These are phyloP conservation scores for Neckera pumila DNA, from an alignment of 225 moss, liverwort and hornwort genomes.

Conservation along the genomic window DNA sequence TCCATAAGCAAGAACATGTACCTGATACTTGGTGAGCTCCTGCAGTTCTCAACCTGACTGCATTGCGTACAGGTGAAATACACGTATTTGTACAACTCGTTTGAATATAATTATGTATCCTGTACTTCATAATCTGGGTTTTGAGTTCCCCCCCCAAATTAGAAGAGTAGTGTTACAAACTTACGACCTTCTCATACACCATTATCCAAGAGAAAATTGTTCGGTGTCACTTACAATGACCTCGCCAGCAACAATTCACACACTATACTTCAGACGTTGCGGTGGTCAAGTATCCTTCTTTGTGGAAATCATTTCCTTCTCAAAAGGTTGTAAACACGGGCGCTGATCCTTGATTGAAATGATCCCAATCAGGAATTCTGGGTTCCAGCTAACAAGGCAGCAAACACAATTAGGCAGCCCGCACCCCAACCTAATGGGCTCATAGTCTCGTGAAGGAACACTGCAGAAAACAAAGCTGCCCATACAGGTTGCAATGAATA, in stretches of 20 bases:
- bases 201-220: background rate
- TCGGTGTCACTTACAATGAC: background rate
- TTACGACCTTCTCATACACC: background rate
- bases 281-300: background rate
- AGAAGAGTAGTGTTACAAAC: background rate
- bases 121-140: background rate
- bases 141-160: background rate
- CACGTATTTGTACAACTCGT: background rate
- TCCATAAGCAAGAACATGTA: background rate
- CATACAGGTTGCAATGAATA: constrained; percentile 43
- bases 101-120: background rate
- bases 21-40: background rate
- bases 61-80: no score
- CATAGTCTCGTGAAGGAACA: constrained; percentile 41
- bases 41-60: background rate
- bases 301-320: background rate
- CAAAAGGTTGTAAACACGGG: background rate
- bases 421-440: constrained; percentile 44
- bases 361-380: constrained; percentile 17
- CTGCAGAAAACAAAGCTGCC: constrained; percentile 26
- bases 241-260: background rate
- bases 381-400: constrained; percentile 35
- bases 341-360: background rate
- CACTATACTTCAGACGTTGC: background rate
- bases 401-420: constrained; percentile 33